Conservation (phyloP, 1,284 basidiomycete genomes). For the Boletus sp. region DNA sequence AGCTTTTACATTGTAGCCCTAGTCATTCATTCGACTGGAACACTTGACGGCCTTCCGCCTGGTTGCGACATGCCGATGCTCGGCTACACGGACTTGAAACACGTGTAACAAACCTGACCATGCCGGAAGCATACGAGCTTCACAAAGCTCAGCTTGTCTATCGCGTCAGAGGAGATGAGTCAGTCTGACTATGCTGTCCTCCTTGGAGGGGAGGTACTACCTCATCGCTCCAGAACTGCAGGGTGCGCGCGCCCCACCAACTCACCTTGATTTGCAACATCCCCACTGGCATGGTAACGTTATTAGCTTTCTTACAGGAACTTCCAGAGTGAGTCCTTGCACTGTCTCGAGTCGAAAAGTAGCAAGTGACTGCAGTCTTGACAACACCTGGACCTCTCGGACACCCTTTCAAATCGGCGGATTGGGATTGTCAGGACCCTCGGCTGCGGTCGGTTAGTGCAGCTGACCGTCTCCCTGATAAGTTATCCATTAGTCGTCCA, state of each 20-base stretch:
- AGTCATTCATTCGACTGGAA: slow-evolving; percentile 14
- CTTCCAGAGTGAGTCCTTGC: slow-evolving; percentile 17
- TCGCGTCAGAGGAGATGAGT: not conserved
- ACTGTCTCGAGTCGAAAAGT: not conserved
- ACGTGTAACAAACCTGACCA: slow-evolving; percentile 1
- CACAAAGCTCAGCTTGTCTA: not conserved
- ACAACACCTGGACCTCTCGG: slow-evolving; percentile 18
- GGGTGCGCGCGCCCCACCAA: too few species aligned
- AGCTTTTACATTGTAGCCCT: slow-evolving; percentile 24
- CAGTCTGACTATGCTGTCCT: not conserved
- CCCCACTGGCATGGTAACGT: too few species aligned
- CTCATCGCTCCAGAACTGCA: not conserved
- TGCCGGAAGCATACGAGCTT: not conserved
- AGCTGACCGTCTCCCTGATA: not conserved
- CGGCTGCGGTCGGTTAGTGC: too few species aligned
- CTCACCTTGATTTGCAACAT: not conserved
- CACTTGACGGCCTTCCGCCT: not conserved
- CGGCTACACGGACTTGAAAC: not conserved
- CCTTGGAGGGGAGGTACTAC: not conserved
- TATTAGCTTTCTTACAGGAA: slow-evolving; percentile 1
- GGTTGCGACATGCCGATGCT: not conserved
- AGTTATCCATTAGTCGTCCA: too few species aligned
- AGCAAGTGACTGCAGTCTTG: slow-evolving; percentile 10
- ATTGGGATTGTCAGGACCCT: slow-evolving; percentile 3
- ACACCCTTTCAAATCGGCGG: not conserved